Evolutionary conservation across 208 protist species (phyloP), one percentile per base, ranked within the genome.

Genomic region (Plasmodiophora brassicae): DNA sequence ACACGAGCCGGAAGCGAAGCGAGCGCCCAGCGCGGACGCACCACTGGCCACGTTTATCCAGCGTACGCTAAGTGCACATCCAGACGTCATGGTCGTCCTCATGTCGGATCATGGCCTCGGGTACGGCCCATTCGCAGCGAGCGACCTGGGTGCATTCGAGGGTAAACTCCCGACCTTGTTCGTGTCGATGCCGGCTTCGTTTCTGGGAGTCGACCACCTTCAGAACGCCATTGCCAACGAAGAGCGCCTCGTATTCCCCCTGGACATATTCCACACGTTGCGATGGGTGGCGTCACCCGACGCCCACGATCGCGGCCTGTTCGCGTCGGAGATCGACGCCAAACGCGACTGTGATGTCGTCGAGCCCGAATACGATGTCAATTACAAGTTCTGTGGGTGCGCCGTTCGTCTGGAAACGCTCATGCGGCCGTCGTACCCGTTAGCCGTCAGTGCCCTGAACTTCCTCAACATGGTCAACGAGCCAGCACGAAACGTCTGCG

Each of bases 51-150:
- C 20, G n/a, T 78, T 78, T 78, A 8, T 78, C 14, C 32, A 78
- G n/a, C 14, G n/a, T 38, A 5, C n/a, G 65, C 5, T 78, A 32
- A 32, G n/a, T n/a, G 10, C 14, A 38, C 14, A 78, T 78, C 14
- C 5, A 38, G 41, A 78, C 5, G 20, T 78, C 32, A 38, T 32
- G 65, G 10, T 78, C 32, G n/a, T 78, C 5, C 41, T 78, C 32
- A 78, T 78, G 65, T 78, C 65, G 65, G 65, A 78, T 78, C 65
- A 78, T 78, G 65, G 65, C 10, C 32, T 78, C 5, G 65, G 65
- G 65, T 78, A 78, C 41, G 65, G 65, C 10, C n/a, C 65, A 36
- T 78, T 44, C n/a, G 65, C 65, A 8, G n/a, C n/a, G 10, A 78
- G 65, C 65, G 65, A 78, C 41, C 10, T 78, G 14, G 65, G 65